These are phyloP conservation scores for Hanseniaspora thailandica DNA, from an alignment of 805 yeast genomes.

Conservation along the genomic window DNA sequence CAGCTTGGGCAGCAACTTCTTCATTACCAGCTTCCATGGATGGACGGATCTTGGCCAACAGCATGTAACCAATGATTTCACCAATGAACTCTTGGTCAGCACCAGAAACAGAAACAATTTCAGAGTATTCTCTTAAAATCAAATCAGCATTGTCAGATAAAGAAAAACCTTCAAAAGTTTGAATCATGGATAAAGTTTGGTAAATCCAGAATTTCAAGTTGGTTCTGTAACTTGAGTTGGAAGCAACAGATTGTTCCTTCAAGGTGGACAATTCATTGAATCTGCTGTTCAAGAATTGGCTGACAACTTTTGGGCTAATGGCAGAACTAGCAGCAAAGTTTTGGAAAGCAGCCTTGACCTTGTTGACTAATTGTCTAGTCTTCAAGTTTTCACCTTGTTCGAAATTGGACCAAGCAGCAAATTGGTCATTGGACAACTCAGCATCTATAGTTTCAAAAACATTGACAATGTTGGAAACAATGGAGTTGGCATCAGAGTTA, in stretches of 20 bases:
- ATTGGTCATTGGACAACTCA: neutral
- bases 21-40: conserved; percentile 4
- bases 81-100: conserved; percentile 13
- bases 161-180: neutral
- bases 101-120: neutral
- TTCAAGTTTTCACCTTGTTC: neutral
- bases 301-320: neutral
- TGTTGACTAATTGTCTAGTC: neutral
- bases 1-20: neutral
- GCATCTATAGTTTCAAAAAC: neutral
- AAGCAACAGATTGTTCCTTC: neutral
- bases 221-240: neutral
- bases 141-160: neutral
- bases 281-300: neutral
- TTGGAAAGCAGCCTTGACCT: neutral
- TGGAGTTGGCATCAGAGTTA: neutral
- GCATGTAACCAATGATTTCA: conserved; percentile 7
- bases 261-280: neutral
- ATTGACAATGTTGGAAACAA: neutral
- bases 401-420: neutral
- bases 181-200: neutral
- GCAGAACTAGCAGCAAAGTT: neutral
- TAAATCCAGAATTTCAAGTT: conserved; percentile 5
- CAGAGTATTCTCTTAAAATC: neutral
- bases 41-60: conserved; percentile 1